A percentile compares a stretch with the other conserved stretches of the same genome.
Conservation (phyloP, 257 asterid species). For the Capsicum baccatum region DNA sequence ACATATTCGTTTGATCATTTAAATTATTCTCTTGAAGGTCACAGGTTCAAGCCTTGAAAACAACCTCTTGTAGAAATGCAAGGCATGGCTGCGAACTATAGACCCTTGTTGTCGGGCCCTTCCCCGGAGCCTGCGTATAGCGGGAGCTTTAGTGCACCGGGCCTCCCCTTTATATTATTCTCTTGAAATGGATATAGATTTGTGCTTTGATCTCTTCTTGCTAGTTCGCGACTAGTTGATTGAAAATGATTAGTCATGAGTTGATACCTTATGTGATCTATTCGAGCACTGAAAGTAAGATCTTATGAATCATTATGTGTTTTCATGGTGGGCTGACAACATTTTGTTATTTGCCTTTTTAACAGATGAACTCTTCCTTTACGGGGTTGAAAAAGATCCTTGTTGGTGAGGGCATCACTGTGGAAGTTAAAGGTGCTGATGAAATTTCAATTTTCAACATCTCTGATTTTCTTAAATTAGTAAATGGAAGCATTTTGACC, state of each 20-base stretch:
- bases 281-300: not conserved
- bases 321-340: constrained; percentile 19
- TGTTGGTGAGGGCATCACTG: constrained; percentile 75
- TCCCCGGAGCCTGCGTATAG: no score
- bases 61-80: no score
- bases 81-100: no score
- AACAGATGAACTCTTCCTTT: constrained; percentile 60
- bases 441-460: constrained; percentile 59
- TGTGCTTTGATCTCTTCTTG: constrained; percentile 17
- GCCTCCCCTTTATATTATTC: not conserved
- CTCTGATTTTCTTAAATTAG: constrained; percentile 38
- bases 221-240: constrained; percentile 1
- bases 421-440: constrained; percentile 72
- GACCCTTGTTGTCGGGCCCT: no score
- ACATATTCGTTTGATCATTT: not conserved
- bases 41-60: no score
- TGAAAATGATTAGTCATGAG: not conserved
- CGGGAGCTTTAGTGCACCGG: no score
- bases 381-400: constrained; percentile 64
- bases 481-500: constrained; percentile 41
- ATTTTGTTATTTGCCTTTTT: constrained; percentile 25
- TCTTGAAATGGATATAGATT: constrained; percentile 20
- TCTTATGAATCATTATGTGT: not conserved
- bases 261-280: constrained; percentile 8
- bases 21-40: not conserved